These are phyloP conservation scores for Fusarium liriodendri DNA, from an alignment of 2,329 filamentous ascomycete species.

Conservation along the genomic window DNA sequence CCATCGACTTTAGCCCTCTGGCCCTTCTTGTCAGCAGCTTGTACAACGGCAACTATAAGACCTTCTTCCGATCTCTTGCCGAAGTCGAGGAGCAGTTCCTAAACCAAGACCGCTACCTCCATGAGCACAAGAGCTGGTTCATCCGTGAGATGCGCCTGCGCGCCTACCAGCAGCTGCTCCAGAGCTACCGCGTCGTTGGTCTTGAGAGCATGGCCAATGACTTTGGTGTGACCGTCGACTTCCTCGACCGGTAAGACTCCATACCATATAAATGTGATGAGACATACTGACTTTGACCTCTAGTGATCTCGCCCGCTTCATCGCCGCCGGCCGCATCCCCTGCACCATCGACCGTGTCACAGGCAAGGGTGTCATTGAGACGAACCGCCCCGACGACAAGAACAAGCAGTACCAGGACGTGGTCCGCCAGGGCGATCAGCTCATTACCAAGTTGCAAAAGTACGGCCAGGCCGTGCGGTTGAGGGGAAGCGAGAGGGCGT, in stretches of 20 bases:
- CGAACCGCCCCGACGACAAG: constrained; percentile 97
- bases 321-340: constrained; percentile 91
- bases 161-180: constrained; percentile 95
- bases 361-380: constrained; percentile 97
- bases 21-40: constrained; percentile 89
- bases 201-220: constrained; percentile 96
- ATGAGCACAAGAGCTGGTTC: constrained; percentile 97
- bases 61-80: constrained; percentile 90
- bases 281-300: constrained; percentile 10
- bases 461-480: constrained; percentile 96
- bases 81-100: constrained; percentile 94
- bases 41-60: constrained; percentile 93
- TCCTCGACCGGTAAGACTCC: constrained; percentile 83
- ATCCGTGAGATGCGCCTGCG: constrained; percentile 98
- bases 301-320: constrained; percentile 96
- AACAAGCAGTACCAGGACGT: constrained; percentile 99
- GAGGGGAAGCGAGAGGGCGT: constrained; percentile 90
- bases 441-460: constrained; percentile 99
- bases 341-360: constrained; percentile 98
- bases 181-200: constrained; percentile 97
- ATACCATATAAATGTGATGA: not conserved
- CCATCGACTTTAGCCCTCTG: constrained; percentile 90
- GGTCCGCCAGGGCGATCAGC: constrained; percentile 95
- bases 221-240: constrained; percentile 97
- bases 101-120: constrained; percentile 91